These are phyloP conservation scores for Helianthus tuberosus DNA, from an alignment of 129 eudicot species.

Conservation along the genomic window DNA sequence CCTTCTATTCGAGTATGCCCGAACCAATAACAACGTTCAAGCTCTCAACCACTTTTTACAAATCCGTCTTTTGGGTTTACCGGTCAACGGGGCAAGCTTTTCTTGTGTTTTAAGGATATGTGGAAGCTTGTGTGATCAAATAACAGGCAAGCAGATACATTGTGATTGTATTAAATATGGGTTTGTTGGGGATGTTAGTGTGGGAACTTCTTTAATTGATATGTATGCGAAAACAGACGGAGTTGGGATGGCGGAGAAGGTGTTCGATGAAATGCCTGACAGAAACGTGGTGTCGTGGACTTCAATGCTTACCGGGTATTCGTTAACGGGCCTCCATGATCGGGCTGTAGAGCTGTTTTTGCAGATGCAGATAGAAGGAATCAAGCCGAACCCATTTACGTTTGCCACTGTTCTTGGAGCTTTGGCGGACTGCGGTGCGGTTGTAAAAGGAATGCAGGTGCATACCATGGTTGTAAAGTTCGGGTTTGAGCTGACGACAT, in stretches of 20 bases:
- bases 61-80: conserved; percentile 52
- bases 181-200: conserved; percentile 72
- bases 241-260: conserved; percentile 49
- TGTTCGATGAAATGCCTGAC: conserved; percentile 64
- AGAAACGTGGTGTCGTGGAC: conserved; percentile 97
- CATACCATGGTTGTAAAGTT: conserved; percentile 68
- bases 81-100: conserved; percentile 61
- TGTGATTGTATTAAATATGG: conserved; percentile 67
- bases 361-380: conserved; percentile 57
- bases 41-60: conserved; percentile 47
- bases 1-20: conserved; percentile 72
- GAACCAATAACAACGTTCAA: conserved; percentile 45
- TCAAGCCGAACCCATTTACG: conserved; percentile 74
- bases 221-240: conserved; percentile 72
- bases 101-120: conserved; percentile 82
- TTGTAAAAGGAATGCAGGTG: conserved; percentile 67
- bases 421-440: conserved; percentile 62
- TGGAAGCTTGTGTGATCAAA: conserved; percentile 53
- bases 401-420: conserved; percentile 77
- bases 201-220: conserved; percentile 87
- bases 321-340: conserved; percentile 46
- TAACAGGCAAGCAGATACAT: conserved; percentile 71
- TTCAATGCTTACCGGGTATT: conserved; percentile 79
- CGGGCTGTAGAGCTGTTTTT: conserved; percentile 50
- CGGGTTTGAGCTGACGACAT: conserved; percentile 66